Percentiles rank a stretch among this genome's conserved stretches.
These are phyloP conservation scores for Coemansia sp. DNA, from an alignment of 192 early-diverging fungal genomes.

Conservation along the genomic window DNA sequence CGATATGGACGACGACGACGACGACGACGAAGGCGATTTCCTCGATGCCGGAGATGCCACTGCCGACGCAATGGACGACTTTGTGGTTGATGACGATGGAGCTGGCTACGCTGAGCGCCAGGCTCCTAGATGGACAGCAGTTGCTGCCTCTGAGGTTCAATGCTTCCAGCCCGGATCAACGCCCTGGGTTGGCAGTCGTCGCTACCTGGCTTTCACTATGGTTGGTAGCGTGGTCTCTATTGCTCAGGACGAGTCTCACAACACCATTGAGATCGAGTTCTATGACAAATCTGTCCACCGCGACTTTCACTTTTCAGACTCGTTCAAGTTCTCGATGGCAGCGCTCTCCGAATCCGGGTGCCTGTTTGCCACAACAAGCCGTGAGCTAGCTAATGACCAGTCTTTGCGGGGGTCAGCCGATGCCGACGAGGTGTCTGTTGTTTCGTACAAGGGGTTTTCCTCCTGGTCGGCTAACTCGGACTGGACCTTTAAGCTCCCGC, in stretches of 20 bases:
- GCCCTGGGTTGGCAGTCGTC: constrained; percentile 56
- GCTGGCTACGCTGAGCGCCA: constrained; percentile 63
- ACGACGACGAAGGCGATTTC: constrained; percentile 13
- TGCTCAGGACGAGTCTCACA: constrained; percentile 65
- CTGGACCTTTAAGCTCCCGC: constrained; percentile 74
- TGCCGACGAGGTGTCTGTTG: constrained; percentile 57
- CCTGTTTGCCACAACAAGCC: constrained; percentile 64
- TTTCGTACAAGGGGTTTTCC: constrained; percentile 76
- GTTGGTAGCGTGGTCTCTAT: constrained; percentile 79
- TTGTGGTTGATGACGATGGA: constrained; percentile 91
- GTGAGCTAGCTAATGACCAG: constrained; percentile 48
- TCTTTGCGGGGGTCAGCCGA: constrained; percentile 58
- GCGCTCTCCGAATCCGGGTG: constrained; percentile 72
- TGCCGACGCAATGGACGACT: no score
- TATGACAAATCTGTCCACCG: constrained; percentile 81
- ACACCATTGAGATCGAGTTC: constrained; percentile 86
- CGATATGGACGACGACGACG: constrained; percentile 15
- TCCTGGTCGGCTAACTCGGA: constrained; percentile 72
- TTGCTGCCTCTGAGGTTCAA: constrained; percentile 17
- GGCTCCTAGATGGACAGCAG: constrained; percentile 33
- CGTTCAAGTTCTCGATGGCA: constrained; percentile 78
- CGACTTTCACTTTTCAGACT: constrained; percentile 84
- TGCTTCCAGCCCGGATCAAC: constrained; percentile 90
- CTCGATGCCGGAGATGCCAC: constrained; percentile 40
- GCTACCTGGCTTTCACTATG: constrained; percentile 85